phyloP scores from a whole-genome alignment of 208 protist genomes.

The Leishmania mexicana region DNA sequence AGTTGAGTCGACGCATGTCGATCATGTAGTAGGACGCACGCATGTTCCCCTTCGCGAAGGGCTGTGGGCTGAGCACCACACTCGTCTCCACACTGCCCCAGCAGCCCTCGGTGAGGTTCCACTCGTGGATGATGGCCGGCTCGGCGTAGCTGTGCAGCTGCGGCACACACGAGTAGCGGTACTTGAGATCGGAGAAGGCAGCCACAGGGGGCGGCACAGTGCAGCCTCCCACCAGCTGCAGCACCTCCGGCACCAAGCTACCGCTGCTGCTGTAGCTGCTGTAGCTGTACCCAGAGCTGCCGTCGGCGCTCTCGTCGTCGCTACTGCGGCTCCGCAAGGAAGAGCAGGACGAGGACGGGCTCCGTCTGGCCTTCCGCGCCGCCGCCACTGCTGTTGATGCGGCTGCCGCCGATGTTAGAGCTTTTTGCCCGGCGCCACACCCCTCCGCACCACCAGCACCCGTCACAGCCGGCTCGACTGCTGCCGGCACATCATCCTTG shows the following conservation, averaged over 20 bases:
- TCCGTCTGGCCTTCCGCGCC: constrained; percentile 1
- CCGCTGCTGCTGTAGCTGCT: constrained; percentile 29
- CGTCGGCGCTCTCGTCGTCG: constrained; percentile 26
- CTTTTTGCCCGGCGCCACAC: neutral
- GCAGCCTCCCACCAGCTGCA: constrained; percentile 60
- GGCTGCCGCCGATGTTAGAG: neutral
- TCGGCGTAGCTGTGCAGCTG: constrained; percentile 54
- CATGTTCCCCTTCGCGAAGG: constrained; percentile 84
- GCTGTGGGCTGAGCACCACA: constrained; percentile 62
- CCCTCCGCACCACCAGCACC: neutral
- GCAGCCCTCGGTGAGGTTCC: constrained; percentile 56
- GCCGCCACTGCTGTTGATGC: neutral
- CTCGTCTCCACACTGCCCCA: constrained; percentile 66
- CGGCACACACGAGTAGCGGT: constrained; percentile 38
- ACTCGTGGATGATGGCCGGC: constrained; percentile 72
- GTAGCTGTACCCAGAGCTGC: constrained; percentile 35
- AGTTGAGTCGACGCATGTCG: constrained; percentile 71
- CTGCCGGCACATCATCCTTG: neutral
- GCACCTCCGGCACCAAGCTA: constrained; percentile 29
- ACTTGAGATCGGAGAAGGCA: constrained; percentile 60
- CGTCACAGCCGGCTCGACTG: neutral
- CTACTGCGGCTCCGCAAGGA: constrained; percentile 30
- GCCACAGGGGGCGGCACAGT: constrained; percentile 37
- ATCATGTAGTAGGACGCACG: constrained; percentile 85
- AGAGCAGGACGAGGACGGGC: constrained; percentile 29